Conservation (phyloP, 2,329 filamentous ascomycete species). For the Fusarium stilboides region DNA sequence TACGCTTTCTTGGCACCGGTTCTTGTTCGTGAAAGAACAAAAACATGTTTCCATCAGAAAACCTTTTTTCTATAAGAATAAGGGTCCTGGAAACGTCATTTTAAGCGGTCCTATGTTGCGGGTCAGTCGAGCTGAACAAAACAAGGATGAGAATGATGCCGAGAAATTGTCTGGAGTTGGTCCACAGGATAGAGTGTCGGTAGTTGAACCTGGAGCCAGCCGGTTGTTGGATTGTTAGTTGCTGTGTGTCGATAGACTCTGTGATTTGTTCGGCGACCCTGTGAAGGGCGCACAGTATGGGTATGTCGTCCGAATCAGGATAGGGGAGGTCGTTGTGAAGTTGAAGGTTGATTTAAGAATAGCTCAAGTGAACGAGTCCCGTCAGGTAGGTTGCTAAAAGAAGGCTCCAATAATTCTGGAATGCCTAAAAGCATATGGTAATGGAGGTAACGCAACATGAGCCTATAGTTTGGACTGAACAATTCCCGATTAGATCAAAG, state of each 20-base stretch:
- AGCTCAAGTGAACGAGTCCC: no score
- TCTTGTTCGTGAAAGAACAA: not conserved
- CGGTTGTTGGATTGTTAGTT: not conserved
- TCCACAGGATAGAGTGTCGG: constrained; percentile 20
- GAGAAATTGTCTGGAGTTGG: constrained; percentile 3
- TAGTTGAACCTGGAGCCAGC: constrained; percentile 2
- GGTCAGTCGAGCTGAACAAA: constrained; percentile 7
- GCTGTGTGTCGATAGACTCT: not conserved
- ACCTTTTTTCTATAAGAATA: not conserved
- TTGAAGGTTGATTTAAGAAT: no score
- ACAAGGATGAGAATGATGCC: constrained; percentile 13
- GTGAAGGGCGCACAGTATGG: constrained; percentile 27
- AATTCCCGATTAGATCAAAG: not conserved
- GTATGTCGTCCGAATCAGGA: not conserved
- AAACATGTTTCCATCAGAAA: constrained; percentile 3
- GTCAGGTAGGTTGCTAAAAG: not conserved
- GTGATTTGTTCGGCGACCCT: constrained; percentile 5
- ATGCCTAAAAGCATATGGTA: no score
- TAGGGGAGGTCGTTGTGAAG: not conserved
- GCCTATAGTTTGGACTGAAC: no score
- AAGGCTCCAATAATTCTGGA: not conserved
- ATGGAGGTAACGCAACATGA: no score
- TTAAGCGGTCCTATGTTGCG: constrained; percentile 22
- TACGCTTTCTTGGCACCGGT: not conserved
- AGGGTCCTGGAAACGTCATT: constrained; percentile 32